Conservation (phyloP, 352 stramenopile genomes). For the Phytophthora pinifolia region DNA sequence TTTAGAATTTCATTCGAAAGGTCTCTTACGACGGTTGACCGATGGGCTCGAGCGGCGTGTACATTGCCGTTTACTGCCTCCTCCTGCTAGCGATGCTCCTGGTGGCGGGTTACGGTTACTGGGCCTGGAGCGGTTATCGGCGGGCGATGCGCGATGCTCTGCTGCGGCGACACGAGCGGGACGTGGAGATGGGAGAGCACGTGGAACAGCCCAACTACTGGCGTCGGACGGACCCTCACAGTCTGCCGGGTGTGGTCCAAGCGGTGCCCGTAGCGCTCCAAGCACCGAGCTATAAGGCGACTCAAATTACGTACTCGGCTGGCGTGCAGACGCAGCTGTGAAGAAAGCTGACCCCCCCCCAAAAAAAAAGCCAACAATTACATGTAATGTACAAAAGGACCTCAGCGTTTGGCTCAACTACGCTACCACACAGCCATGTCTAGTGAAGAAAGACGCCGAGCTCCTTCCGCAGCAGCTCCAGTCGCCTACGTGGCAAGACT, state of each 20-base stretch:
- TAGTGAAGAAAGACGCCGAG: constrained; percentile 7
- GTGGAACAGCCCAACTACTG: constrained; percentile 30
- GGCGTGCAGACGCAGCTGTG: constrained; percentile 11
- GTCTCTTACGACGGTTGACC: neutral
- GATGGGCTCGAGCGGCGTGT: constrained; percentile 23
- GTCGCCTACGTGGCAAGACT: constrained; percentile 5
- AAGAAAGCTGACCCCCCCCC: no score
- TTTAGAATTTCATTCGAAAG: no score
- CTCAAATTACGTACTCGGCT: constrained; percentile 7
- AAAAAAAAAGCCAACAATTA: no score
- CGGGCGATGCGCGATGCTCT: constrained; percentile 28
- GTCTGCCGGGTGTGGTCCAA: constrained; percentile 8
- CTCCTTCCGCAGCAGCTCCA: constrained; percentile 22
- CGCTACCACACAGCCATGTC: constrained; percentile 1
- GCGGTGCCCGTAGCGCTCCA: constrained; percentile 13
- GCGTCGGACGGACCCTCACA: constrained; percentile 17
- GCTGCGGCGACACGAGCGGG: constrained; percentile 31
- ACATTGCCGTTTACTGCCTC: constrained; percentile 35
- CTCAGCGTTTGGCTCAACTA: no score
- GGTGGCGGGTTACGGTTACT: constrained; percentile 26
- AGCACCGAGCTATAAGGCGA: constrained; percentile 8
- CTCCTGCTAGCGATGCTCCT: constrained; percentile 34
- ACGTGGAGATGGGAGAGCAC: constrained; percentile 25
- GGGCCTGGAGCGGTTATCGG: constrained; percentile 28
- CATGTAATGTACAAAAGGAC: no score